These are phyloP conservation scores for Desmodesmus armatus DNA, from an alignment of 139 green algal genomes.

Conservation along the genomic window DNA sequence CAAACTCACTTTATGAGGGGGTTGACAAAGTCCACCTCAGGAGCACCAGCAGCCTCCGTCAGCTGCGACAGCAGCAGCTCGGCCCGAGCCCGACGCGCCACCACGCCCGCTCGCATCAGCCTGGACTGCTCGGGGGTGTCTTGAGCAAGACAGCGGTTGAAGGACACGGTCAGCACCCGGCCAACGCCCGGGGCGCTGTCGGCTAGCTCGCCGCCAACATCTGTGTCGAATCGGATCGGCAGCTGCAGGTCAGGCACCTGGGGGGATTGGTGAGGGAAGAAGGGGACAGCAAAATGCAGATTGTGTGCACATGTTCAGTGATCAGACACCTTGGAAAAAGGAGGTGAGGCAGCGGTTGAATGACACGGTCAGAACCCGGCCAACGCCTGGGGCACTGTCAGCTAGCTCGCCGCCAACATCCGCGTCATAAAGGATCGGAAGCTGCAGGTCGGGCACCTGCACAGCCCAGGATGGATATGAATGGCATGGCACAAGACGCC, in stretches of 20 bases:
- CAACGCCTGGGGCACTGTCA: background rate
- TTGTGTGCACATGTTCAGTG: background rate
- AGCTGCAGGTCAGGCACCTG: slow-evolving; percentile 19
- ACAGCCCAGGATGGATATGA: background rate
- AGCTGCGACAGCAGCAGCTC: slow-evolving; percentile 45
- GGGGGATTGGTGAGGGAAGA: background rate
- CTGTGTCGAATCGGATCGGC: slow-evolving; percentile 1
- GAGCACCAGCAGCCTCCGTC: slow-evolving; percentile 17
- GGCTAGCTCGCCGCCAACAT: slow-evolving; percentile 8
- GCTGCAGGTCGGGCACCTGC: slow-evolving; percentile 15
- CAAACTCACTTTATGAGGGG: background rate
- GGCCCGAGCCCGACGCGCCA: slow-evolving; percentile 1
- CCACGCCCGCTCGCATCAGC: slow-evolving; percentile 11
- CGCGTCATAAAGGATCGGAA: background rate
- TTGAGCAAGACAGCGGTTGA: slow-evolving; percentile 23
- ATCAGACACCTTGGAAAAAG: background rate
- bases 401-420: slow-evolving; percentile 10
- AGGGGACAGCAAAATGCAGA: background rate
- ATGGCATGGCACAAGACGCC: too few species aligned
- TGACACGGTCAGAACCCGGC: background rate
- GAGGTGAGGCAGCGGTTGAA: slow-evolving; percentile 31
- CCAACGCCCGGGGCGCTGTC: background rate
- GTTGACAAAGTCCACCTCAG: slow-evolving; percentile 42
- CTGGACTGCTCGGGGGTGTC: background rate
- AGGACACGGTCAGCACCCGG: slow-evolving; percentile 6